phyloP scores from a whole-genome alignment of 2,329 filamentous ascomycete species.

The Rhynchosporium graminicola region DNA sequence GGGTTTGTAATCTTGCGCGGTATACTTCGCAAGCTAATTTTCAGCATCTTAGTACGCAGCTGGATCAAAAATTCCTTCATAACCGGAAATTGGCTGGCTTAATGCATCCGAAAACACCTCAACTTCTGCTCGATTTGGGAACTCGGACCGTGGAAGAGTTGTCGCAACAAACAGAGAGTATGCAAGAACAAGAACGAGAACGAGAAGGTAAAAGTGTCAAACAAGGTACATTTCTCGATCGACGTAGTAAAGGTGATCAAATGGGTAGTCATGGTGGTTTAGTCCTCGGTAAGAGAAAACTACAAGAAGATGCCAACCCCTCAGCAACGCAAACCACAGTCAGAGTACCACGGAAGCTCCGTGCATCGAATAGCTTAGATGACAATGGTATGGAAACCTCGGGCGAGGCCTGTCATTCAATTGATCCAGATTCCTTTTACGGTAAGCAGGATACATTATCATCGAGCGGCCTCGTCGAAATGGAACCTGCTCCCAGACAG shows the following conservation, averaged over 20 bases:
- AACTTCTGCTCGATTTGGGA: neutral
- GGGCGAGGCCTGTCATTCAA: neutral
- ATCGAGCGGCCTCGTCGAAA: neutral
- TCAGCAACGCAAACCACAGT: neutral
- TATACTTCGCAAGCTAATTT: conserved; percentile 1
- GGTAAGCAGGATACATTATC: neutral
- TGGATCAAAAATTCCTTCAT: neutral
- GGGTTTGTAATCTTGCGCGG: neutral
- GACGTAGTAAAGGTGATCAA: neutral
- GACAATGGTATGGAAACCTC: neutral
- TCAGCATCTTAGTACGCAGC: neutral
- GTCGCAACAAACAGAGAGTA: neutral
- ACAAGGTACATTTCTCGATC: neutral
- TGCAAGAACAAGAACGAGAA: neutral
- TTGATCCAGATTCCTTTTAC: conserved; percentile 1
- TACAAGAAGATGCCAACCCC: neutral
- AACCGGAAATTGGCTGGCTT: neutral
- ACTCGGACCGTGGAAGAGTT: neutral
- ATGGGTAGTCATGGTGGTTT: neutral
- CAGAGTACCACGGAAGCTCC: neutral
- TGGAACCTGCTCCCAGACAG: neutral
- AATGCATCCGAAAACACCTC: neutral
- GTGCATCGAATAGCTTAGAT: neutral
- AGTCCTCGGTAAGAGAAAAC: neutral
- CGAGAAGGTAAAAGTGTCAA: neutral